Percentiles rank a stretch among this genome's conserved stretches.
Conservation (phyloP, 163 green algal species). For the Chlorella variabilis region DNA sequence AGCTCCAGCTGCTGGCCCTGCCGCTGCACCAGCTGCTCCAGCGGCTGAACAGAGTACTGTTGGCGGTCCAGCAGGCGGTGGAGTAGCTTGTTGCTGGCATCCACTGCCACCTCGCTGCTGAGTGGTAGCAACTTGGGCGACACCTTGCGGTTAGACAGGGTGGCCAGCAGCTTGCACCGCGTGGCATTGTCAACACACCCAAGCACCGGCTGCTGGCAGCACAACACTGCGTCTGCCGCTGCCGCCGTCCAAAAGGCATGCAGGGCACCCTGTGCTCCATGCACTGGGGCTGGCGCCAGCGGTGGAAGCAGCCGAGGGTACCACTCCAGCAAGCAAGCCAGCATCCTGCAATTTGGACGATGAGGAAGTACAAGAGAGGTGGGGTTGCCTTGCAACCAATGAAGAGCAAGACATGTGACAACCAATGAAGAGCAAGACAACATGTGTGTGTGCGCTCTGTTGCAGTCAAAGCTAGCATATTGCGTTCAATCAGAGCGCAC, state of each 20-base stretch:
- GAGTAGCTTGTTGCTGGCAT: slow-evolving; percentile 14
- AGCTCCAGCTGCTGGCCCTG: slow-evolving; percentile 1
- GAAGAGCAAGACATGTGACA: too few relatives aligned
- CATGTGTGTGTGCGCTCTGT: too few relatives aligned
- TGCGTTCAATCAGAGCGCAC: too few relatives aligned
- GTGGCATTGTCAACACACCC: not conserved
- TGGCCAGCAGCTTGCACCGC: not conserved
- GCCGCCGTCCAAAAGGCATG: not conserved
- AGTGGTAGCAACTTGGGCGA: not conserved
- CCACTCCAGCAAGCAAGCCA: slow-evolving; percentile 1
- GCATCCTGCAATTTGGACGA: not conserved
- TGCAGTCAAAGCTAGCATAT: too few relatives aligned
- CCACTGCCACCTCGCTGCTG: not conserved
- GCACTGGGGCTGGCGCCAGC: too few relatives aligned
- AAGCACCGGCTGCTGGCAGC: not conserved
- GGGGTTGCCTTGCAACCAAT: not conserved
- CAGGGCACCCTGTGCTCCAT: not conserved
- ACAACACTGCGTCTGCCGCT: not conserved
- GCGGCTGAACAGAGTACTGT: not conserved
- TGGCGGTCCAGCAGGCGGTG: not conserved
- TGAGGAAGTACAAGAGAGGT: too few relatives aligned
- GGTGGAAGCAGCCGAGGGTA: not conserved
- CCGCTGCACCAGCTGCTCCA: slow-evolving; percentile 6
- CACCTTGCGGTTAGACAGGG: too few relatives aligned
- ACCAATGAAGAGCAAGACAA: too few relatives aligned